Base-by-base conservation (phyloP, 2,329 filamentous ascomycete species). In the Colletotrichum filicis region DNA sequence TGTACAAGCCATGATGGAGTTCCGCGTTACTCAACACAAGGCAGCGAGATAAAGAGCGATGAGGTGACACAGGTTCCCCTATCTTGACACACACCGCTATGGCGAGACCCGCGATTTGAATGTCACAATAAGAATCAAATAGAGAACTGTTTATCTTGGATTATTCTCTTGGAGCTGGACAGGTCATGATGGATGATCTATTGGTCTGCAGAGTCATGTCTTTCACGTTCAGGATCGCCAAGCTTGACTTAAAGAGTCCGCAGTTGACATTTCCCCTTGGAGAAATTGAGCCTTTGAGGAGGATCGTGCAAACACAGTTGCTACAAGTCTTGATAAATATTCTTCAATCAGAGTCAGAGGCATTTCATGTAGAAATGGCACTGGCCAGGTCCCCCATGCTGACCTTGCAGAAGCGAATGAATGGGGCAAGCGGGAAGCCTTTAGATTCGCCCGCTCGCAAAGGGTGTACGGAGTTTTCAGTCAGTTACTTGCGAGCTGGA, bases 361-460 rank as follows among this genome's bases (percentile, higher is more conserved):
- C 6, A 42, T 42, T 42, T 16, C 37, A 42, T 7, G 37, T 49
- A 11, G 42, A n/a, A 3, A 49, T 49, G 19, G 42, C 19, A 4
- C 42, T 4, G 9, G 42, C 42, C 42, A 22, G 37, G 37, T 19
- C 37, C 16, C 35, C 37, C 16, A 42, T 42, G 42, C 42, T 49
- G 42, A 49, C 42, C 42, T 49, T 49, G 42, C 42, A 49, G 42
- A 49, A 49, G 42, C 7, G 19, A 49, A n/a, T 22, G 16, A 11
- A 49, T 49, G 42, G 42, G 42, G 42, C 42, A 49, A 22, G 42
- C 42, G 26, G 11, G 28, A n/a, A 55, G 53, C 4, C 19, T n/a
- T 6, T 19, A 24, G 66, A 69, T 72, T 72, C 59, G 69, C n/a
- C 14, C 2, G n/a, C 32, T 59, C 37, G 53, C 24, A 55, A 5